A percentile compares a stretch with the other conserved stretches of the same genome.
These are phyloP conservation scores for Pseudotulostoma volvatum DNA, from an alignment of 495 filamentous ascomycete genomes.

Conservation along the genomic window DNA sequence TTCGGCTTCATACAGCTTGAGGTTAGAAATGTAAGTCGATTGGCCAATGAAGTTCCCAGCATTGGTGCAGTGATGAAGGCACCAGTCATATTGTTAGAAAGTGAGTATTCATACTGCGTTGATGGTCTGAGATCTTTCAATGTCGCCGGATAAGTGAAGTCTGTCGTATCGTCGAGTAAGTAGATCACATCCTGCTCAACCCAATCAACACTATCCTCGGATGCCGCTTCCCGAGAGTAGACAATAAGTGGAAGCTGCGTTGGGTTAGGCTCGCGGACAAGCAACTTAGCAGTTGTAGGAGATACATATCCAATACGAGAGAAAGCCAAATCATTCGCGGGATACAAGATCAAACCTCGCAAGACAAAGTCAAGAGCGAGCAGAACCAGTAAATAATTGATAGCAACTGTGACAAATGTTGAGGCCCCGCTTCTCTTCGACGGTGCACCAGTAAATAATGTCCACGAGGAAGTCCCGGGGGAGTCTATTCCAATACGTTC, in stretches of 20 bases:
- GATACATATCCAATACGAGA: constrained; percentile 76
- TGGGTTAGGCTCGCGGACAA: constrained; percentile 68
- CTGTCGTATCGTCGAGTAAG: constrained; percentile 54
- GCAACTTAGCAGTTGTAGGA: constrained; percentile 56
- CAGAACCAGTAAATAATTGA: constrained; percentile 51
- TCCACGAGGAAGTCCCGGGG: constrained; percentile 31
- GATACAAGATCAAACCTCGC: constrained; percentile 47
- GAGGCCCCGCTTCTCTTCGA: constrained; percentile 39
- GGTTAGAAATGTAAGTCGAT: constrained; percentile 71
- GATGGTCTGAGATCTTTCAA: constrained; percentile 38
- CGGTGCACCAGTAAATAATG: constrained; percentile 62
- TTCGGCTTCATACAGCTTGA: constrained; percentile 81
- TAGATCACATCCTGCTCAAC: constrained; percentile 45
- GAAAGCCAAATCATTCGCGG: constrained; percentile 62
- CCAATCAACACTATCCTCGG: constrained; percentile 31
- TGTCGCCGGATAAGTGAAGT: constrained; percentile 56
- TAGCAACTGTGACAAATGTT: constrained; percentile 42
- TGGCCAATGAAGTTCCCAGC: constrained; percentile 40
- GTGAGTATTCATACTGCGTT: constrained; percentile 61
- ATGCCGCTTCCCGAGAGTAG: constrained; percentile 33
- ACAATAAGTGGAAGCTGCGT: constrained; percentile 59
- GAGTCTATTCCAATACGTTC: constrained; percentile 9
- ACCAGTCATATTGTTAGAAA: constrained; percentile 71
- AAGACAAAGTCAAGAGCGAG: constrained; percentile 61
- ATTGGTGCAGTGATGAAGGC: constrained; percentile 58